Evolutionary conservation across 192 early-diverging fungal species (phyloP).

Genomic region (Pecoramyces ruminantium): DNA sequence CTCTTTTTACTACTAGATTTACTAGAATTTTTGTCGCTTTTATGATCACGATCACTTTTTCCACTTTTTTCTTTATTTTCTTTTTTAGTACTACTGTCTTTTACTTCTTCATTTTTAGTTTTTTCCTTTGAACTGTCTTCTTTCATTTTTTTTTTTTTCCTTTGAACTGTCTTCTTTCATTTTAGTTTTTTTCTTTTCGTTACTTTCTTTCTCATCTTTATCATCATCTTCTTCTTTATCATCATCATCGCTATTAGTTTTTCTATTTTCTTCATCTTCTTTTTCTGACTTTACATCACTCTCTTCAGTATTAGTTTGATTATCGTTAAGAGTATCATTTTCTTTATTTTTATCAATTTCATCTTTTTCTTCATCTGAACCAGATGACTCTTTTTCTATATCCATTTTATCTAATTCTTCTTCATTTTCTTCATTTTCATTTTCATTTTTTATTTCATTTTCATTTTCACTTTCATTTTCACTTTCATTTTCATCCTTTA

Average conservation of each 20-base stretch:
- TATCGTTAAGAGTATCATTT: neutral
- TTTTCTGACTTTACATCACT: neutral
- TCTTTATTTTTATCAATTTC: too few species aligned
- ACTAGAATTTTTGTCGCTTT: neutral
- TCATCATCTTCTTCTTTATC: neutral
- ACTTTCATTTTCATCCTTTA: neutral
- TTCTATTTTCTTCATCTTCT: neutral
- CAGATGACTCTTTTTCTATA: neutral
- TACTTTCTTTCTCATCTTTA: neutral
- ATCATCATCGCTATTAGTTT: neutral
- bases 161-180: neutral
- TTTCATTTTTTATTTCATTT: neutral
- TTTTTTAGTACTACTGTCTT: too few species aligned
- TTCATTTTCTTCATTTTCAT: neutral
- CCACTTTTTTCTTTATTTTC: neutral
- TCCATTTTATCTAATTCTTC: neutral
- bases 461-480: neutral
- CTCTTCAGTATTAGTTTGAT: neutral
- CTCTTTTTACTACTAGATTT: neutral
- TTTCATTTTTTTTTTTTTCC: too few species aligned
- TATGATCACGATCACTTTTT: neutral
- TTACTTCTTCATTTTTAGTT: too few species aligned
- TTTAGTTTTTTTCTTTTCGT: neutral
- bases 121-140: too few species aligned
- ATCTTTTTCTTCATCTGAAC: neutral